Evolutionary conservation across 441 rosid genomes (phyloP), one percentile per base, ranked within the genome.

Genomic region (Jatropha podagrica): DNA sequence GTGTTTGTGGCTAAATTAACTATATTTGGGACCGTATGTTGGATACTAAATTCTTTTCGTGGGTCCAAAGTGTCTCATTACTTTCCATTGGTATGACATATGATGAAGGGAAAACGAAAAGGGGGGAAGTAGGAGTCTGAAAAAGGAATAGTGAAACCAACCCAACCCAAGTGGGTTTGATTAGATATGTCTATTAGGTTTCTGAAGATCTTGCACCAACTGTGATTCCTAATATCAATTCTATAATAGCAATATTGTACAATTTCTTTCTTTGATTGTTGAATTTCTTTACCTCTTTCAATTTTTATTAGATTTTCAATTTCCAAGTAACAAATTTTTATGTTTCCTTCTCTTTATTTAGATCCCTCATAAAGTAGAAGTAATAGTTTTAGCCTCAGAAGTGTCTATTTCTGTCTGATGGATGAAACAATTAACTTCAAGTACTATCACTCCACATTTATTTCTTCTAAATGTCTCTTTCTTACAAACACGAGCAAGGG

Each of bases 21-120:
- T 68, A 49, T 56, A 63, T 68, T 74, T 13, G 74, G 85, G 88
- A 56, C 83, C 81, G 52, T 66, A 74, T 74, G 82, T 69, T 79
- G 81, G 84, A 66, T 64, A 72, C 76, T 71, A 73, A 37, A 76
- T 80, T 69, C 74, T 83, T 78, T 74, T 77, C 76, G 76, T 81
- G 87, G 87, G 83, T 69, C 92, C 86, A 41, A 59, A 54, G 38
- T 77, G 76, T 76, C 74, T 68, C 8, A 51, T 11, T 55, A 6
- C 42, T 76, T 68, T 48, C 72, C 52, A 60, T 44, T 49, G 74
- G 59, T 4, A 55, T 71, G 78, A 71, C 78, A 80, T 65, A 18
- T 38, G 52, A 71, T 62, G 80, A 75, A 77, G 20, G 42, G 62
- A 38, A 14, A 20, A 37, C 6, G 9, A 42, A 66, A 26, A 44